Base-by-base conservation (phyloP, 2,329 filamentous ascomycete species). In the Zasmidium cellare region DNA sequence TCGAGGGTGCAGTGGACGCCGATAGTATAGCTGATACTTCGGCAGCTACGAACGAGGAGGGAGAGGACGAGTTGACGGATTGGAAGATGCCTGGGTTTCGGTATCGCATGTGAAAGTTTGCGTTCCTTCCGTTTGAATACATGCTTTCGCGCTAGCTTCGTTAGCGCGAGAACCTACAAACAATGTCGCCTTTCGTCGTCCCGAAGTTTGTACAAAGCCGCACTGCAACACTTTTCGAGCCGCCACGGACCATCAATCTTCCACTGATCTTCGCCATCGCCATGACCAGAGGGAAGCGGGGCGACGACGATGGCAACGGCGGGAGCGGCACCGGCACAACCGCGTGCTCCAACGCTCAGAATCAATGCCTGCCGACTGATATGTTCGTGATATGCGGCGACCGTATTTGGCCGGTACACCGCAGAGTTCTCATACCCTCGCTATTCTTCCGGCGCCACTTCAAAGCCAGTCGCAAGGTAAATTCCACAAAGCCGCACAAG, bases 41-140 rank as follows among this genome's bases (percentile, higher is more conserved):
- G 20, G 70, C 72, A 0, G 72, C 76, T 5, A 78, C 78, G 0
- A 73, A 72, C 1, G 74, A 79, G 2, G 74, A 71, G 1, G 71
- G 71, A 6, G 74, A 83, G 56, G 82, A 84, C 19, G 83, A 87
- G 68, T 70, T 82, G 2, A 86, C 84, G 1, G 84, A 87, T 65
- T 85, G 82, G 80, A 78, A 84, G 38, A 84, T 78, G 1, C 68
- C 78, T 18, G 84, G 84, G 0, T 87, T 87, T 60, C 78, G 83
- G 45, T 87, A 87, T 70, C 78, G 84, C 24, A 66, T 82, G 23
- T 82, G 38, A 58, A 28, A 6, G 25, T 6, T 11, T 5, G 11
- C 11, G 25, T 11, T 28, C 25, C 25, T 28, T 28, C 25, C 25
- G 25, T 28, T 28, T 28, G 25, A 6, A 11, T 5, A 28, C 11